These are phyloP conservation scores for Polymyxa betae DNA, from an alignment of 208 protist genomes.

Conservation along the genomic window DNA sequence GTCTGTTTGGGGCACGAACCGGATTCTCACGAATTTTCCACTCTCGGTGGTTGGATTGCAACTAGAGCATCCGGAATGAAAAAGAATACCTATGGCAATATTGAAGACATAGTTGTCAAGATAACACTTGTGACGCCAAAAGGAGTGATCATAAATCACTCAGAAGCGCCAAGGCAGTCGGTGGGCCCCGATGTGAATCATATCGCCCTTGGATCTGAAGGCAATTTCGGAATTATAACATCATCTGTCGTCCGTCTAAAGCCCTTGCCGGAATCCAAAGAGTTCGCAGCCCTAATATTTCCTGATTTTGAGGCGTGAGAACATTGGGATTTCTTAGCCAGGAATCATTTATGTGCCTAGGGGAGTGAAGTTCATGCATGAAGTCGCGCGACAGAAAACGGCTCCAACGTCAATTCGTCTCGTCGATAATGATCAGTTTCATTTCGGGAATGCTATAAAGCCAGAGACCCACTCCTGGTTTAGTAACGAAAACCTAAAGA, in stretches of 20 bases:
- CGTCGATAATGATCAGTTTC: conserved; percentile 69
- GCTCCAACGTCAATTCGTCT: conserved; percentile 68
- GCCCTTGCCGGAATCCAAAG: not conserved
- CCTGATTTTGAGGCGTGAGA: conserved; percentile 61
- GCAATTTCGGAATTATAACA: conserved; percentile 88
- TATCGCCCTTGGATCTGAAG: conserved; percentile 86
- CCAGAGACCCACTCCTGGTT: not conserved
- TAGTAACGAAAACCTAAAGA: not conserved
- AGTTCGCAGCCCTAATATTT: conserved; percentile 72
- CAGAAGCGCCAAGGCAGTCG: not conserved
- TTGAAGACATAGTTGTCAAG: conserved; percentile 74
- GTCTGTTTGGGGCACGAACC: conserved; percentile 79
- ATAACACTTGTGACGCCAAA: conserved; percentile 86
- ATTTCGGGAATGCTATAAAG: conserved; percentile 71
- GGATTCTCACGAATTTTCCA: conserved; percentile 88
- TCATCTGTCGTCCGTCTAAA: not conserved
- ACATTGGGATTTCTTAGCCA: not conserved
- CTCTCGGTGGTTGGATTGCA: conserved; percentile 89
- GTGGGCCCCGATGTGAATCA: conserved; percentile 47
- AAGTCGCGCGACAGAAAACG: conserved; percentile 61
- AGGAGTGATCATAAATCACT: conserved; percentile 69
- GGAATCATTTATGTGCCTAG: not conserved
- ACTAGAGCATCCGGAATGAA: conserved; percentile 89
- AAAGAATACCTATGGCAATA: conserved; percentile 72
- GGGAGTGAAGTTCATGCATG: conserved; percentile 70